A percentile compares a stretch with the other conserved stretches of the same genome.
These are phyloP conservation scores for Aspergillus piperis DNA, from an alignment of 2,329 filamentous ascomycete species.

Conservation along the genomic window DNA sequence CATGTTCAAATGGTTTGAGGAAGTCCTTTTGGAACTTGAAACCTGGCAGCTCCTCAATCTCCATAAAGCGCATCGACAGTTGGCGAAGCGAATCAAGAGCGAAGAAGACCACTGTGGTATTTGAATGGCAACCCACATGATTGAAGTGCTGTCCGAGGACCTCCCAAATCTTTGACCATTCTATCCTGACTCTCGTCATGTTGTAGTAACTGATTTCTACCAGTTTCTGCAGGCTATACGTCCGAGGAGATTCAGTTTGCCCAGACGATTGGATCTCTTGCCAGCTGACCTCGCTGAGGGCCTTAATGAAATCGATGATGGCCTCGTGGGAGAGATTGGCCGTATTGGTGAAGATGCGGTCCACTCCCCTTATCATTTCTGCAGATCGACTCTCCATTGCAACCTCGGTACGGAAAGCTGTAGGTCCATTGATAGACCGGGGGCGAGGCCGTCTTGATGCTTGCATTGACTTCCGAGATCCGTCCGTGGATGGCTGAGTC, in stretches of 20 bases:
- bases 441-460: conserved; percentile 51
- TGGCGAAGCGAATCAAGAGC: conserved; percentile 93
- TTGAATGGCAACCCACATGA: conserved; percentile 91
- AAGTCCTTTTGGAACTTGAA: conserved; percentile 99
- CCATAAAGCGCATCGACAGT: conserved; percentile 97
- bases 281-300: conserved; percentile 95
- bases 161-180: conserved; percentile 98
- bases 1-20: conserved; percentile 95
- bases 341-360: conserved; percentile 95
- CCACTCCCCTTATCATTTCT: conserved; percentile 88
- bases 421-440: conserved; percentile 49
- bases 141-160: conserved; percentile 99
- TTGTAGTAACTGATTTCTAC: conserved; percentile 99
- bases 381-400: conserved; percentile 90
- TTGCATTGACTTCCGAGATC: conserved; percentile 68
- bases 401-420: conserved; percentile 72
- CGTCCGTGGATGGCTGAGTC: conserved; percentile 55
- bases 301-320: conserved; percentile 91
- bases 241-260: conserved; percentile 90
- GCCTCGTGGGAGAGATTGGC: conserved; percentile 90
- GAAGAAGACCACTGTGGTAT: conserved; percentile 96
- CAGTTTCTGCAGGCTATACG: conserved; percentile 95
- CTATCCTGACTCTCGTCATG: conserved; percentile 96
- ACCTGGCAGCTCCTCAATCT: conserved; percentile 93
- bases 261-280: conserved; percentile 98